phyloP scores from a whole-genome alignment of 2,329 filamentous ascomycete species.

The Orbilia brochopaga region DNA sequence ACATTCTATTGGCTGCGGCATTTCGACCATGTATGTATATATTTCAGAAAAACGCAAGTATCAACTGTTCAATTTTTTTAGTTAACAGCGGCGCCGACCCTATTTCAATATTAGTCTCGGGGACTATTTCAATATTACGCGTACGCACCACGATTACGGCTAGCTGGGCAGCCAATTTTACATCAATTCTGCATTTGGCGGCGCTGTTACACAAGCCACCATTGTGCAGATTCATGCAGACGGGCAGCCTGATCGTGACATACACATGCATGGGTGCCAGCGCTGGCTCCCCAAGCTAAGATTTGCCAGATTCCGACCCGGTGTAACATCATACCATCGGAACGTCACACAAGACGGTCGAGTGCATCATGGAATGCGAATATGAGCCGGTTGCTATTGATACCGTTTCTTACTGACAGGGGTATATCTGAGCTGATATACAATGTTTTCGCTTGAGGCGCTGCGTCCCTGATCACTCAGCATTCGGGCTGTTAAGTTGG shows the following conservation, averaged over 20 bases:
- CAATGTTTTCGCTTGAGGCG: neutral
- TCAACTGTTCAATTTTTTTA: neutral
- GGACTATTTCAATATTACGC: too few relatives aligned
- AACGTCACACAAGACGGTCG: slow-evolving; percentile 16
- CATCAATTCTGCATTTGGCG: slow-evolving; percentile 5
- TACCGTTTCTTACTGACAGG: neutral
- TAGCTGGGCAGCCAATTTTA: neutral
- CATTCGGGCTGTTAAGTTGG: too few relatives aligned
- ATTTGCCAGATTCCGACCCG: slow-evolving; percentile 8
- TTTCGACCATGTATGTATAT: too few relatives aligned
- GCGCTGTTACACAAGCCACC: neutral
- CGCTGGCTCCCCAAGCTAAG: slow-evolving; percentile 7
- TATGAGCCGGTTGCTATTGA: neutral
- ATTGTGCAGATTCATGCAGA: neutral
- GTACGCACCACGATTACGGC: too few relatives aligned
- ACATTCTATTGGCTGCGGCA: too few relatives aligned
- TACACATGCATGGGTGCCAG: slow-evolving; percentile 4
- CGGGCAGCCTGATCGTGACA: neutral
- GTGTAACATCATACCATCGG: slow-evolving; percentile 14
- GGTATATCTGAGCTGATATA: slow-evolving; percentile 2
- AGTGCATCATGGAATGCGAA: neutral
- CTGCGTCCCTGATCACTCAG: too few relatives aligned
- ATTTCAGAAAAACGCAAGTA: neutral
- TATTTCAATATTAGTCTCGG: too few relatives aligned
- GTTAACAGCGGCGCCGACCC: neutral